Evolutionary conservation across 2,329 filamentous ascomycete genomes (phyloP).

Genomic region (Trichoderma sp.): DNA sequence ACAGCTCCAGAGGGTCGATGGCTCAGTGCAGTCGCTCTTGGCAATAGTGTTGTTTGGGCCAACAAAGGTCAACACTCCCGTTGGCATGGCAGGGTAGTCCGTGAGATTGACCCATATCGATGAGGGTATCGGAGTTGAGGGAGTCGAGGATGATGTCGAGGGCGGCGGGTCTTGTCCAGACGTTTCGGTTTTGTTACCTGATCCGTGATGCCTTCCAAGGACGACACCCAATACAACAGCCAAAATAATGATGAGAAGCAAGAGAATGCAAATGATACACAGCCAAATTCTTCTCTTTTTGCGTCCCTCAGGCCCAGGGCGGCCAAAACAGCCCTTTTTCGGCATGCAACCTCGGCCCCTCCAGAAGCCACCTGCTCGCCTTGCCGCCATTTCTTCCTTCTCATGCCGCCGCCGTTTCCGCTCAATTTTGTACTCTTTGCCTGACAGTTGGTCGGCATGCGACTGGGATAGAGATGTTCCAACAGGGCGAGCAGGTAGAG

Average conservation of each 20-base stretch:
- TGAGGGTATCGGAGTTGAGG: background rate
- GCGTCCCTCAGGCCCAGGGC: conserved; percentile 60
- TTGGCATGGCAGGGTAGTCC: conserved; percentile 81
- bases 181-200: conserved; percentile 19
- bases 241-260: conserved; percentile 53
- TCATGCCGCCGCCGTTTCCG: conserved; percentile 56
- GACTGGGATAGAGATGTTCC: conserved; percentile 47
- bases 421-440: conserved; percentile 46
- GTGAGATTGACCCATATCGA: conserved; percentile 79
- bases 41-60: conserved; percentile 64
- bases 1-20: conserved; percentile 81
- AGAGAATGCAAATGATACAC: conserved; percentile 47
- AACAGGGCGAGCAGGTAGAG: conserved; percentile 42
- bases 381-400: conserved; percentile 61
- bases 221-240: conserved; percentile 57
- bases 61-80: conserved; percentile 75
- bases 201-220: conserved; percentile 38
- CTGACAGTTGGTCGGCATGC: conserved; percentile 42
- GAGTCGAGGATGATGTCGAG: background rate
- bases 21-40: conserved; percentile 68
- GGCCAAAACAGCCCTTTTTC: conserved; percentile 56
- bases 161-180: background rate
- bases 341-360: conserved; percentile 63
- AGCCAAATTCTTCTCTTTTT: conserved; percentile 61
- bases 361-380: conserved; percentile 60